Percentiles rank a stretch among this genome's conserved stretches.
Conservation (phyloP, 495 filamentous ascomycete genomes). For the Staphylotrichum tortipilum region DNA sequence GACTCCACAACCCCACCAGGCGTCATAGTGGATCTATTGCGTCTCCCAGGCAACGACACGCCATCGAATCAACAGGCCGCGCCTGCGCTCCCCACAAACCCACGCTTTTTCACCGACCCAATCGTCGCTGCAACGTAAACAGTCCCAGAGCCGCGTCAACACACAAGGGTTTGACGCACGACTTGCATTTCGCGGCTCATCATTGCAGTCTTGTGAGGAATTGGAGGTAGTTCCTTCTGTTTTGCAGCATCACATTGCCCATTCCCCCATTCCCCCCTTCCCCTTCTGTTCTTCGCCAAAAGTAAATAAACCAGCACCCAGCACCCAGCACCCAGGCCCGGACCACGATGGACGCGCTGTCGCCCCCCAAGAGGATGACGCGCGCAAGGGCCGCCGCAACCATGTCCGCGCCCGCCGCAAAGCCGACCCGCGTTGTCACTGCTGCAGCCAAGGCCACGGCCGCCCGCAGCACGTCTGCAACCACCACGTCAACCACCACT, state of each 20-base stretch:
- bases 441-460: slow-evolving; percentile 34
- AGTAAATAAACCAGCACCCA: background rate
- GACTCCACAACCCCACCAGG: background rate
- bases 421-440: slow-evolving; percentile 25
- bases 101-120: slow-evolving; percentile 6
- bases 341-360: slow-evolving; percentile 36
- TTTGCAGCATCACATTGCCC: background rate
- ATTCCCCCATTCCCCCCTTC: background rate
- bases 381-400: slow-evolving; percentile 49
- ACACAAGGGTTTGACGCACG: too few relatives aligned
- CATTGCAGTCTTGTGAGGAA: slow-evolving; percentile 12
- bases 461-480: slow-evolving; percentile 21
- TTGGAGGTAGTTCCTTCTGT: slow-evolving; percentile 12
- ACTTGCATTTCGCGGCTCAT: background rate
- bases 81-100: slow-evolving; percentile 8
- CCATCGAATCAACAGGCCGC: slow-evolving; percentile 15
- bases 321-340: background rate
- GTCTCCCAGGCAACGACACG: slow-evolving; percentile 22
- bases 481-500: slow-evolving; percentile 14
- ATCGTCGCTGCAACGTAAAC: slow-evolving; percentile 9
- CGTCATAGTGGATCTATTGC: background rate
- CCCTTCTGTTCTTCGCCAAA: too few relatives aligned
- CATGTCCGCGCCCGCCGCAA: slow-evolving; percentile 29
- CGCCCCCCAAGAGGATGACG: slow-evolving; percentile 51
- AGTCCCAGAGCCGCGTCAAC: too few relatives aligned